phyloP scores from a whole-genome alignment of 2,329 filamentous ascomycete species.

The Emergomyces pasteurianus region DNA sequence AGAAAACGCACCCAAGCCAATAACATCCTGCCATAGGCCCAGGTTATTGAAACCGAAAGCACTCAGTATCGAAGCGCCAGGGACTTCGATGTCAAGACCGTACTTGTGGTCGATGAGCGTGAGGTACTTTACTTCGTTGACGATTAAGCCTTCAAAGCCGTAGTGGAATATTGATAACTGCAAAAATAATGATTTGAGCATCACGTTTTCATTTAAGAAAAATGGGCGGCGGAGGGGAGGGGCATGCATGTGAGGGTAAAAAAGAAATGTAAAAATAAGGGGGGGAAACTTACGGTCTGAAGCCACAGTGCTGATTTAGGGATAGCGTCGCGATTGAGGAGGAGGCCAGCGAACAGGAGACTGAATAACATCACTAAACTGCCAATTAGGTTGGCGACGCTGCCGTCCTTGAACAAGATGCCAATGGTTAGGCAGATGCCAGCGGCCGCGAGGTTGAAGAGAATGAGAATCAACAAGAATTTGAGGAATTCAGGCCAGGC shows the following conservation, averaged over 20 bases:
- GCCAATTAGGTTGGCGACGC: constrained; percentile 86
- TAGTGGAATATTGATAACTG: constrained; percentile 95
- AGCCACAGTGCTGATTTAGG: constrained; percentile 77
- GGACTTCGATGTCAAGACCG: constrained; percentile 89
- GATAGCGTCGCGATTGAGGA: constrained; percentile 90
- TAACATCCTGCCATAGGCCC: constrained; percentile 73
- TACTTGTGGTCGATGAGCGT: constrained; percentile 90
- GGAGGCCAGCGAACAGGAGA: constrained; percentile 80
- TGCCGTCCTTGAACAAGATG: constrained; percentile 81
- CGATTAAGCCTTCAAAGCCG: constrained; percentile 88
- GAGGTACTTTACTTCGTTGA: constrained; percentile 88
- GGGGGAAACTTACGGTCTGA: constrained; percentile 56
- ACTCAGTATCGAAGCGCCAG: constrained; percentile 84
- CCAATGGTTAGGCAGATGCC: constrained; percentile 93
- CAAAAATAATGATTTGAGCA: constrained; percentile 9
- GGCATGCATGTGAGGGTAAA: too few species aligned
- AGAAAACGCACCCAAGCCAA: constrained; percentile 71
- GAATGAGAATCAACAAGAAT: constrained; percentile 80
- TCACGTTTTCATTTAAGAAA: too few species aligned
- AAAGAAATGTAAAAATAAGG: too few species aligned
- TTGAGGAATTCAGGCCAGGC: constrained; percentile 75
- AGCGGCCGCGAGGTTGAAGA: constrained; percentile 92
- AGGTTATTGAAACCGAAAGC: constrained; percentile 88
- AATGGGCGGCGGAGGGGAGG: too few species aligned
- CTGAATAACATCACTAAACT: constrained; percentile 97